Evolutionary conservation across 192 early-diverging fungal species (phyloP).

Genomic region (Anaeromyces robustus): DNA sequence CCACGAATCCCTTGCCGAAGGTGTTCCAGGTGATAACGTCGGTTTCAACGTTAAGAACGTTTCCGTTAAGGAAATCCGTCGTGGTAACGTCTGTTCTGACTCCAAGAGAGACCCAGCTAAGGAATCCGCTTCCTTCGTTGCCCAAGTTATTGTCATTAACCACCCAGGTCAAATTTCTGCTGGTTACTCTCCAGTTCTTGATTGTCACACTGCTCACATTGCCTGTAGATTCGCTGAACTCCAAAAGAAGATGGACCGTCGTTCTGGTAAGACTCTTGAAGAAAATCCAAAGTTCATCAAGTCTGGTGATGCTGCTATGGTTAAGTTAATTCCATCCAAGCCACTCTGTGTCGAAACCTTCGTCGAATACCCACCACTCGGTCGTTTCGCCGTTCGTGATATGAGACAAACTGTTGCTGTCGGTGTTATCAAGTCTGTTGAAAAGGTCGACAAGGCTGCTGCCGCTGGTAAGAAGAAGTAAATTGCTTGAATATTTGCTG

Average conservation of each 20-base stretch:
- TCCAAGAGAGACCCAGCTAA: slow-evolving; percentile 95
- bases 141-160: slow-evolving; percentile 93
- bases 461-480: not conserved
- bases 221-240: slow-evolving; percentile 91
- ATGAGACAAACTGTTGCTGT: slow-evolving; percentile 95
- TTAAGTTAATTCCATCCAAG: slow-evolving; percentile 89
- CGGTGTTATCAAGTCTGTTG: slow-evolving; percentile 87
- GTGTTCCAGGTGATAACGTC: slow-evolving; percentile 90
- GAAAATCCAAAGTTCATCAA: slow-evolving; percentile 90
- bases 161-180: slow-evolving; percentile 89
- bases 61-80: slow-evolving; percentile 92
- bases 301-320: slow-evolving; percentile 86
- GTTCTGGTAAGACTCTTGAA: slow-evolving; percentile 84
- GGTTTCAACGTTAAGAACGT: slow-evolving; percentile 99
- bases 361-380: slow-evolving; percentile 83
- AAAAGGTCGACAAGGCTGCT: slow-evolving; percentile 57
- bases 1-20: slow-evolving; percentile 79
- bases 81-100: slow-evolving; percentile 90
- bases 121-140: slow-evolving; percentile 74
- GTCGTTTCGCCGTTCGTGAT: slow-evolving; percentile 94
- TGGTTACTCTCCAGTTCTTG: slow-evolving; percentile 88
- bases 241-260: slow-evolving; percentile 86
- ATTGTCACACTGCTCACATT: slow-evolving; percentile 94
- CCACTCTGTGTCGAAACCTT: slow-evolving; percentile 91
- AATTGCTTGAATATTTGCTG: not conserved